Base-by-base conservation (phyloP, 768 basidiomycete genomes). In the Sarcomyxa edulis region DNA sequence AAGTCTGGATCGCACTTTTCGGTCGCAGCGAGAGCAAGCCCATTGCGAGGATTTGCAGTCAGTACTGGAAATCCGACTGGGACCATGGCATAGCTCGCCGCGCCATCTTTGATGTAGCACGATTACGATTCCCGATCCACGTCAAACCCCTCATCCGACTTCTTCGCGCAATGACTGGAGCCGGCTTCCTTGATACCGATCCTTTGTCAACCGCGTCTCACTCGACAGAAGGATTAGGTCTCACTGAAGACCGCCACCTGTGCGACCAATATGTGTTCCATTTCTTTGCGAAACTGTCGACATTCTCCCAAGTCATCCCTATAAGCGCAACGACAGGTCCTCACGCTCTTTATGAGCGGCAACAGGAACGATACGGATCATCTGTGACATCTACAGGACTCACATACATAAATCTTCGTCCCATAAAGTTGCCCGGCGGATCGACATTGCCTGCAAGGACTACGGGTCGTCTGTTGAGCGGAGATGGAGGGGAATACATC, bases 41-140 rank as follows among this genome's bases (percentile, higher is more conserved):
- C 20, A 69, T 85, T 18, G 66, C 74, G 8, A 76, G 75, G 3
- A 79, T 95, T 43, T 85, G 83, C 46, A 64, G 71, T 5, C 88
- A 93, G 48, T 94, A 78, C 56, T 97, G 93, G 91, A 69, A 79
- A 37, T 68, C 64, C 2, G 90, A 93, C 23, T 86, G 80, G 77
- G 64, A 76, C 26, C 66, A 71, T 25, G 77, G 77, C 32, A 69
- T 72, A 3, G 63, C 80, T 14, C 84, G 91, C 21, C 76, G 84
- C 19, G 84, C 86, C 24, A 74, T 94, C 35, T 74, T 97, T 39
- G 90, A 93, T 44, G 79, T 90, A 16, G 78, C 85, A 6, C 74
- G 85, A 3, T 75, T 84, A 7, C 76, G 88, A 2, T 97, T 92
- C 59, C 93, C 93, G 2, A 72, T 89, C 21, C 81, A 90, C 39